Base-by-base conservation (phyloP, 768 basidiomycete genomes). In the Tylopilus vinaceipallidus region DNA sequence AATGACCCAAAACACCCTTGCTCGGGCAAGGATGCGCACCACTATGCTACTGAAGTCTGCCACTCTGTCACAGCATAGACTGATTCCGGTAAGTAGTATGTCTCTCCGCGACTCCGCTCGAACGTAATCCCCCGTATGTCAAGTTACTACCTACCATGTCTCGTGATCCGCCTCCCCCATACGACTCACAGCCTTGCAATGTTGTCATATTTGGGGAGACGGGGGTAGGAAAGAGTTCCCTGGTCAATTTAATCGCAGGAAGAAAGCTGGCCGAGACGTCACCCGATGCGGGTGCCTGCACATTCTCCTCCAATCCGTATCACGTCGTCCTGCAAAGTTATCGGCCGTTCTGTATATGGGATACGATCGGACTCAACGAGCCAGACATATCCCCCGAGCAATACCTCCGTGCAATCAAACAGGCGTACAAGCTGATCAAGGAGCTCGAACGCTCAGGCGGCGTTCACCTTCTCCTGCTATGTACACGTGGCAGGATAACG, bases 191-290 rank as follows among this genome's bases (percentile, higher is more conserved):
- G 7, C 46, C 51, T 6, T 46, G 34, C 41, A 65, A 65, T 23
- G 57, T 67, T 43, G 30, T 65, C 37, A 53, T 65, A 41, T 67
- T 65, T 12, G 64, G 65, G 20, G 64, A 65, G 42, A 54, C 64
- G 10, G 64, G 64, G 14, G 33, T 42, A 7, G 69, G 70, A 2
- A 76, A 76, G 49, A 76, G 75, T 49, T 72, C 71, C 2, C 59
- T 75, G 26, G 57, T 75, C 53, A 76, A 75, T 56, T 55, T 76
- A 64, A 56, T 76, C 22, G 59, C 59, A n/a, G 64, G 63, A 10
- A 5, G 20, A 0, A 38, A 62, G 2, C 32, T 55, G 1, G 73
- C 73, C 11, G 4, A 42, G 3, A 63, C 64, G n/a, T 73, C 70
- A 2, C 62, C 62, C 23, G 53, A 62, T 10, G 66, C 68, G 8